Conservation (phyloP, 1,284 basidiomycete species). For the Volvariella surrecta region DNA sequence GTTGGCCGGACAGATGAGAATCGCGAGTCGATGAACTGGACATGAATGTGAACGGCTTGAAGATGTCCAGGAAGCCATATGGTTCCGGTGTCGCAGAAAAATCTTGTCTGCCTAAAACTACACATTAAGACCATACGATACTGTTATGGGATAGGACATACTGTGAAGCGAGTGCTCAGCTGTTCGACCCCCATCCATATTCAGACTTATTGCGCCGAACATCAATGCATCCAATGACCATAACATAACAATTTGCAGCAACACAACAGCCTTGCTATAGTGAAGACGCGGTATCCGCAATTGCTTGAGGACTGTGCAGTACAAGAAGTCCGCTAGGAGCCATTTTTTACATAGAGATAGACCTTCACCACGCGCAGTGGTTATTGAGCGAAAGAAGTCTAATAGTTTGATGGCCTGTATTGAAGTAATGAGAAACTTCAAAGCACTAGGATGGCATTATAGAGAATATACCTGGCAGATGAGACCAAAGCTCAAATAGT, state of each 20-base stretch:
- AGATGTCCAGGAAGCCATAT: constrained; percentile 32
- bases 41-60: constrained; percentile 40
- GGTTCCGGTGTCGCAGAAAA: constrained; percentile 34
- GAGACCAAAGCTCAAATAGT: constrained; percentile 44
- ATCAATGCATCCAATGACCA: constrained; percentile 60
- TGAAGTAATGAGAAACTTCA: constrained; percentile 1
- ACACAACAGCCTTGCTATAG: constrained; percentile 53
- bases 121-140: neutral
- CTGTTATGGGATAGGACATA: too few species aligned
- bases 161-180: too few species aligned
- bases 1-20: constrained; percentile 76
- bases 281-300: constrained; percentile 74
- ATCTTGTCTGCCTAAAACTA: constrained; percentile 23
- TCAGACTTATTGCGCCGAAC: constrained; percentile 60
- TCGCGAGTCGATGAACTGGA: constrained; percentile 33
- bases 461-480: constrained; percentile 37
- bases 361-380: constrained; percentile 30
- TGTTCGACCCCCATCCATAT: constrained; percentile 21
- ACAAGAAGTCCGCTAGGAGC: constrained; percentile 59
- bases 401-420: constrained; percentile 56
- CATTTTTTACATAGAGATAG: constrained; percentile 52
- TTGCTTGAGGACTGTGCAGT: constrained; percentile 49
- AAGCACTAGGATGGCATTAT: neutral
- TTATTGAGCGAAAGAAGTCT: constrained; percentile 46
- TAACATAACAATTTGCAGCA: constrained; percentile 48